Evolutionary conservation across 2,329 filamentous ascomycete genomes (phyloP).

Genomic region (Fusarium sp.): DNA sequence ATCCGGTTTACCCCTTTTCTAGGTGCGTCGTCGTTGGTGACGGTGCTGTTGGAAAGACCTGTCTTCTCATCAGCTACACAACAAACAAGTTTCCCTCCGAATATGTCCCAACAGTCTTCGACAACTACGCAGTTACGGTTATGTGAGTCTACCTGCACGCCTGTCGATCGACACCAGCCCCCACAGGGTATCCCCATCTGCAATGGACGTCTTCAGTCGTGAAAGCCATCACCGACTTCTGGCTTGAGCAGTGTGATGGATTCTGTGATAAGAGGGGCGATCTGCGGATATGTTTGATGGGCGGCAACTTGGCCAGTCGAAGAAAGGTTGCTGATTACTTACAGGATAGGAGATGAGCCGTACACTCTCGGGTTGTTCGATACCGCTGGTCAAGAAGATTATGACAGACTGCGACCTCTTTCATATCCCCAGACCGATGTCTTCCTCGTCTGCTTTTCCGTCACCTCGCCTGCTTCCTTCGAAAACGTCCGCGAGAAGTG

Average conservation of each 20-base stretch:
- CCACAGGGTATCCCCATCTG: constrained; percentile 18
- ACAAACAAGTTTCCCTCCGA: constrained; percentile 99
- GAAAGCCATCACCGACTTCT: not conserved
- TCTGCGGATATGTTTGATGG: constrained; percentile 7
- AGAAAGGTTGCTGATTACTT: constrained; percentile 31
- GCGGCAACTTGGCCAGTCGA: not conserved
- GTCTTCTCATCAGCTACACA: constrained; percentile 98
- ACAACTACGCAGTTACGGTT: constrained; percentile 99
- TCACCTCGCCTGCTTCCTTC: constrained; percentile 96
- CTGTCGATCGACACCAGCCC: constrained; percentile 27
- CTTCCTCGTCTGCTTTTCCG: constrained; percentile 98
- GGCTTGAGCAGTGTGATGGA: constrained; percentile 1
- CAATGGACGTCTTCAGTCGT: constrained; percentile 13
- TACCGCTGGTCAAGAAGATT: constrained; percentile 99
- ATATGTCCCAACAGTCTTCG: constrained; percentile 99
- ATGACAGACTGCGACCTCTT: constrained; percentile 93
- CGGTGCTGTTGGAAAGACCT: constrained; percentile 99
- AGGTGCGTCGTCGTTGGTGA: constrained; percentile 99
- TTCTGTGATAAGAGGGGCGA: not conserved
- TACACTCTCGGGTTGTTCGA: constrained; percentile 98
- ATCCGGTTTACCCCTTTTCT: constrained; percentile 26
- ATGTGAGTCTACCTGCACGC: constrained; percentile 76
- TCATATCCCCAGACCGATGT: constrained; percentile 99
- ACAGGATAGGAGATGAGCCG: constrained; percentile 97
- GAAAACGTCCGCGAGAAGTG: constrained; percentile 99